Evolutionary conservation across 495 filamentous ascomycete species (phyloP), one percentile per base, ranked within the genome.

Genomic region (Xylaria bambusicola): DNA sequence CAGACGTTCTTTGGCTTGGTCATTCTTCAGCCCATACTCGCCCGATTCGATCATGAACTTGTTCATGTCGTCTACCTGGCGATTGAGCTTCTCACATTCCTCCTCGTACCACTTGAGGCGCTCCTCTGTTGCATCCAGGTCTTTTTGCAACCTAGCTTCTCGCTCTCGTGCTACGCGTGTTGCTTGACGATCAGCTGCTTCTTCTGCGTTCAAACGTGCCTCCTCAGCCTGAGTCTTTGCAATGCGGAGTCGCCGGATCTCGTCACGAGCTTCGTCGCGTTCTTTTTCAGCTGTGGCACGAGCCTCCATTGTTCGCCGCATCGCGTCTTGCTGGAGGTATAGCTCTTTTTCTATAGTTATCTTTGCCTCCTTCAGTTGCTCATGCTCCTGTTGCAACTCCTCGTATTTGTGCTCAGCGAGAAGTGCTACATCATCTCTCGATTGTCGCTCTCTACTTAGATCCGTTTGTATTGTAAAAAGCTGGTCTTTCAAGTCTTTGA

Each of bases 331-430:
- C 65, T 98, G 94, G n/a, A 89, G 86, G 70, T 97, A 98, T 74
- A 98, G 91, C 72, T 98, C 95, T 72, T 97, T 97, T 71, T 98
- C 94, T 54, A 98, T 97, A 38, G 82, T 94, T 64, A 97, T 97
- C 73, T 98, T 98, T 5, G 93, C 88, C 36, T 96, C 91, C 62
- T 96, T 96, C 13, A 98, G 80, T n/a, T 82, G 82, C 29, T 93
- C 83, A 65, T 88, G 96, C 57, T 98, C 93, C 20, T 92, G 85
- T 65, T 90, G 87, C 56, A 98, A 74, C 42, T 86, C 85, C 17
- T 87, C 78, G 59, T 87, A 88, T 66, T 94, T 95, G 76, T 97
- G 92, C 60, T 97, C 91, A 2, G 89, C 84, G 58, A 97, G 89
- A 73, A 96, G 86, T 58, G 90, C 90, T 31, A 97, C 92, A 72